Evolutionary conservation across 192 early-diverging fungal genomes (phyloP), one percentile per base, ranked within the genome.

Genomic region (Endogone sp.): DNA sequence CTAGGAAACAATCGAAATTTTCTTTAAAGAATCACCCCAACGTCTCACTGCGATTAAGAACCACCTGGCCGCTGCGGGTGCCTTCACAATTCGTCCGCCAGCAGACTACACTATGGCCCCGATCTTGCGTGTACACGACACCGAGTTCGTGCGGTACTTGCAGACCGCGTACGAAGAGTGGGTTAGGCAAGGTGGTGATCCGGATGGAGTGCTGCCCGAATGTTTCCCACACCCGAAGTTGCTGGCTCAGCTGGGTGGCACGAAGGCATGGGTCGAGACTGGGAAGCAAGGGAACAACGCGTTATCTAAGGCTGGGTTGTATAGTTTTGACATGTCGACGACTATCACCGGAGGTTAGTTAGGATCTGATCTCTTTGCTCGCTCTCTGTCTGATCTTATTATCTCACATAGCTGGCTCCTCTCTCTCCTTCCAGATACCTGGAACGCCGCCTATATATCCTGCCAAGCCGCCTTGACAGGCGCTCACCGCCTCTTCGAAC

Each of bases 401-500:
- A 13, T 10, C 24, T 37, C 13, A 44, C 20, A 31, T 29, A 66
- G 25, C 67, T 1, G 26, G 27, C 8, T 70, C 0, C 20, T 0
- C 24, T 30, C 64, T 22, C 1, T 25, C n/a, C 24, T 20, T 27
- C 20, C 65, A 87, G 86, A 85, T 24, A 90, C 90, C 4, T 91
- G 81, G 77, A 75, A 76, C 62, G 85, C 88, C 16, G 82, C 84
- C 10, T 88, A 87, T 72, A 81, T 70, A 28, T 86, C 88, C 0
- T 89, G 82, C 3, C 86, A 91, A 68, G 79, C 87, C 3, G 87
- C 85, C n/a, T 70, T 91, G 27, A 85, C 88, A 6, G 90, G 80
- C 8, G 76, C 84, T 1, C 71, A 88, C 60, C 70, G 78, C 3
- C 64, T 91, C n/a, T 30, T 86, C 11, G 73, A 78, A 59, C 66